Evolutionary conservation across 2,329 filamentous ascomycete species (phyloP).

Genomic region (Myriosclerotinia scirpicola): DNA sequence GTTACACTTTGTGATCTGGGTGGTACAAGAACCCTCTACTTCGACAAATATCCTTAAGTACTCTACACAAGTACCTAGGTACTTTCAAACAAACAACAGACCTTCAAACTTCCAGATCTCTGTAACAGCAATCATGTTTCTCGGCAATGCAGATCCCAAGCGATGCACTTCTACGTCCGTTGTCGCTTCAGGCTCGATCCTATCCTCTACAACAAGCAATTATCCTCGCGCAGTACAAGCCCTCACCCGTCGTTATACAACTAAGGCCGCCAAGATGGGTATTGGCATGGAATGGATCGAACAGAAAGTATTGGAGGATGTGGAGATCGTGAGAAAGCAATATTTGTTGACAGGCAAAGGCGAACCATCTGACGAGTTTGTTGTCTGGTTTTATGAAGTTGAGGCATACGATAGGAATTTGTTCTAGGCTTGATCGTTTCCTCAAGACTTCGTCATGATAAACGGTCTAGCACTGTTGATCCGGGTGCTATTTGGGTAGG

Average conservation of each 20-base stretch:
- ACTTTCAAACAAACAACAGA: background rate
- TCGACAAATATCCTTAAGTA: background rate
- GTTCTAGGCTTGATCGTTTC: background rate
- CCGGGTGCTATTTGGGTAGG: background rate
- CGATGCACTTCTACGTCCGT: background rate
- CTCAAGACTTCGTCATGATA: background rate
- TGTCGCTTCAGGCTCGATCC: background rate
- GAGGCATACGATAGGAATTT: background rate
- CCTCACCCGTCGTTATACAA: background rate
- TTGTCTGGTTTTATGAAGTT: conserved; percentile 1
- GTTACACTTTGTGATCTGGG: background rate
- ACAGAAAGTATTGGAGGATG: background rate
- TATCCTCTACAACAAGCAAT: background rate
- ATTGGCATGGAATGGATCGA: conserved; percentile 1
- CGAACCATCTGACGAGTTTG: background rate
- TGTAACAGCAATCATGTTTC: background rate
- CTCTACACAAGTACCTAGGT: background rate
- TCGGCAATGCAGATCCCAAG: background rate
- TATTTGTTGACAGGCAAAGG: background rate
- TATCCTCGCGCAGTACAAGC: background rate
- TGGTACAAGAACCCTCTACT: background rate
- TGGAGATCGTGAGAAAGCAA: conserved; percentile 2
- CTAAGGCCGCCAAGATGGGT: conserved; percentile 1
- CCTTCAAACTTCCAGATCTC: background rate
- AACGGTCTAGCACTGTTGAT: background rate